Conservation (phyloP, 768 basidiomycete genomes). For the Mrakia frigida region DNA sequence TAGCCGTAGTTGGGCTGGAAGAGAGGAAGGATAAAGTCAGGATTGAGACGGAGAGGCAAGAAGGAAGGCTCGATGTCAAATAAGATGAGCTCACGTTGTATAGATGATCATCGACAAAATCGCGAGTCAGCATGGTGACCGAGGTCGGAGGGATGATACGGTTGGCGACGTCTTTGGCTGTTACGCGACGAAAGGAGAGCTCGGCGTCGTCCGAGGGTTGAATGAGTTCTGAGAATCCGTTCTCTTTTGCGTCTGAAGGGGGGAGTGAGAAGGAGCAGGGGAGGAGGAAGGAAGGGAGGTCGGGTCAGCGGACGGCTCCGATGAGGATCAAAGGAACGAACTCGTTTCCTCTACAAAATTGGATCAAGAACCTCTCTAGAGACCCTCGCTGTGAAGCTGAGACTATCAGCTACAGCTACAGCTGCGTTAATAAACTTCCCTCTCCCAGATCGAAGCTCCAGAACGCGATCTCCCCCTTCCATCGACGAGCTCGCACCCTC, state of each 20-base stretch:
- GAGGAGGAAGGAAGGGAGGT: not conserved
- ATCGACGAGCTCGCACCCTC: not conserved
- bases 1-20: conserved; percentile 81
- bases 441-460: too few species aligned
- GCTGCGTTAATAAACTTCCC: too few species aligned
- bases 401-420: too few species aligned
- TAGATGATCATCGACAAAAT: conserved; percentile 92
- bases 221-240: not conserved
- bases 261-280: not conserved
- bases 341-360: not conserved
- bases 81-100: conserved; percentile 58
- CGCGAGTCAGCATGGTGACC: conserved; percentile 90
- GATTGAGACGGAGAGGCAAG: not conserved
- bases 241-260: not conserved
- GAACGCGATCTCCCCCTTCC: not conserved
- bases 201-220: not conserved
- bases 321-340: not conserved
- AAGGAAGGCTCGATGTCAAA: not conserved
- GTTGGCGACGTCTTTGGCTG: conserved; percentile 63
- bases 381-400: too few species aligned
- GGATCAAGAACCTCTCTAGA: not conserved
- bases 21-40: not conserved
- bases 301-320: not conserved
- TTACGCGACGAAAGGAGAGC: conserved; percentile 52
- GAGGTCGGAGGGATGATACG: conserved; percentile 59